A percentile compares a stretch with the other conserved stretches of the same genome.
Evolutionary conservation across 1,284 basidiomycete species (phyloP).

Genomic region (Vanrija humicola): DNA sequence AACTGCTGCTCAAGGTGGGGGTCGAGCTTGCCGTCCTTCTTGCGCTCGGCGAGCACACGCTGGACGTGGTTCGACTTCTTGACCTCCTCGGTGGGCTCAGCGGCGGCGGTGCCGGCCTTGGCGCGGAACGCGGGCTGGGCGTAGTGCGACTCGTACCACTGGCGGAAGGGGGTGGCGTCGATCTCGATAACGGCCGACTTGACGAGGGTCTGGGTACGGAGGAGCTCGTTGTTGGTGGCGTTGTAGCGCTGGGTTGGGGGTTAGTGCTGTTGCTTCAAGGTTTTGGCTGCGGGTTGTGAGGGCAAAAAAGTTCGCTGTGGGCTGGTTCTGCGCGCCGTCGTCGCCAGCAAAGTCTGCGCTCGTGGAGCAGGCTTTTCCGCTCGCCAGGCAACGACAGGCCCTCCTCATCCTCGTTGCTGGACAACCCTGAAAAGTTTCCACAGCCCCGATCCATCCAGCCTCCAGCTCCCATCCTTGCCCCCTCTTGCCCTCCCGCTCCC

Average conservation of each 20-base stretch:
- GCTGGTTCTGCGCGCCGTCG: no score
- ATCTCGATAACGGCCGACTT: slow-evolving; percentile 91
- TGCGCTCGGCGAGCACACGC: slow-evolving; percentile 78
- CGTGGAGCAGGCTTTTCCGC: neutral
- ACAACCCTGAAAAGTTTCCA: no score
- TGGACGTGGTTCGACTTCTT: slow-evolving; percentile 86
- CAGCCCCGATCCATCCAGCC: neutral
- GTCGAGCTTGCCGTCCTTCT: slow-evolving; percentile 91
- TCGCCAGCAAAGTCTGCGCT: neutral
- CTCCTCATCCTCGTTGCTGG: no score
- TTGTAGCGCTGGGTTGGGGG: slow-evolving; percentile 73
- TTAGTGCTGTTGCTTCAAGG: neutral
- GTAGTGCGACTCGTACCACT: slow-evolving; percentile 97
- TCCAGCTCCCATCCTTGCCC: neutral
- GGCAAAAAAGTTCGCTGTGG: neutral
- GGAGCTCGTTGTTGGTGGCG: slow-evolving; percentile 96
- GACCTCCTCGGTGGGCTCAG: slow-evolving; percentile 55
- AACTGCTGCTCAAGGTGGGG: slow-evolving; percentile 65
- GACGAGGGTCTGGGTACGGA: slow-evolving; percentile 96
- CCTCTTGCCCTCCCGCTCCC: neutral
- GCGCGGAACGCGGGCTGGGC: slow-evolving; percentile 83
- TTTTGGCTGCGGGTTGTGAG: no score
- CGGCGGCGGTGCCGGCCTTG: slow-evolving; percentile 57
- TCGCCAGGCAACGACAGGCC: neutral
- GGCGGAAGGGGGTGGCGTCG: slow-evolving; percentile 94